A percentile compares a stretch with the other conserved stretches of the same genome.
Conservation (phyloP, 331 rosid species). For the Pyracantha coccinea region DNA sequence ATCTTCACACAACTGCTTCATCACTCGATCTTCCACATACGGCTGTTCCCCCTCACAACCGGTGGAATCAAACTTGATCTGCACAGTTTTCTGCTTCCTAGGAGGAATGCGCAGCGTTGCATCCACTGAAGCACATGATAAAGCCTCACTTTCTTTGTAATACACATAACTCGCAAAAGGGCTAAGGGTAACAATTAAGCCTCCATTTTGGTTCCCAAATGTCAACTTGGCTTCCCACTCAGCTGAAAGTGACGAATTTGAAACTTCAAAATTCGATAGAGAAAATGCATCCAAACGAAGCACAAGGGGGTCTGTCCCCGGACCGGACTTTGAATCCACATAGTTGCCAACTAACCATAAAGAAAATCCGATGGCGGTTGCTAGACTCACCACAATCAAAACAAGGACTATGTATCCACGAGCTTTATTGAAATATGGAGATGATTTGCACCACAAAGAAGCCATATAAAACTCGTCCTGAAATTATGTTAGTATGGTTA, state of each 20-base stretch:
- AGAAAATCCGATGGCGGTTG: slow-evolving; percentile 4
- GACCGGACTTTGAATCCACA: slow-evolving; percentile 26
- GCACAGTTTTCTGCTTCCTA: slow-evolving; percentile 24
- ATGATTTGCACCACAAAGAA: slow-evolving; percentile 4
- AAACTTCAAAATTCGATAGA: slow-evolving; percentile 7
- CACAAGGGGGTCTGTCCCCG: slow-evolving; percentile 20
- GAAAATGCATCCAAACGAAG: slow-evolving; percentile 20
- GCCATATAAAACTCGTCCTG: slow-evolving; percentile 6
- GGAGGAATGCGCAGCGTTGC: slow-evolving; percentile 35
- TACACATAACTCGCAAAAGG: slow-evolving; percentile 12
- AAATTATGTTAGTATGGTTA: not conserved
- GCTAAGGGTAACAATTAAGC: slow-evolving; percentile 13
- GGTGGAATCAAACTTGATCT: slow-evolving; percentile 18
- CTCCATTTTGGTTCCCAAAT: slow-evolving; percentile 31
- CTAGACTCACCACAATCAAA: slow-evolving; percentile 10
- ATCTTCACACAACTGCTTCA: slow-evolving; percentile 35
- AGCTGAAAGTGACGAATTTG: slow-evolving; percentile 17
- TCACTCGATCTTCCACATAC: slow-evolving; percentile 16
- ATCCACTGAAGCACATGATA: slow-evolving; percentile 20
- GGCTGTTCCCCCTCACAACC: slow-evolving; percentile 15
- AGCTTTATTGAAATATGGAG: slow-evolving; percentile 2
- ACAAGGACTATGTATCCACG: slow-evolving; percentile 10
- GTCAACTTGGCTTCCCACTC: slow-evolving; percentile 54
- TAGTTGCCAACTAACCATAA: slow-evolving; percentile 18
- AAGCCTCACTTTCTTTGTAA: slow-evolving; percentile 24